Conservation (phyloP, 768 basidiomycete genomes). For the Lepiota venenata region DNA sequence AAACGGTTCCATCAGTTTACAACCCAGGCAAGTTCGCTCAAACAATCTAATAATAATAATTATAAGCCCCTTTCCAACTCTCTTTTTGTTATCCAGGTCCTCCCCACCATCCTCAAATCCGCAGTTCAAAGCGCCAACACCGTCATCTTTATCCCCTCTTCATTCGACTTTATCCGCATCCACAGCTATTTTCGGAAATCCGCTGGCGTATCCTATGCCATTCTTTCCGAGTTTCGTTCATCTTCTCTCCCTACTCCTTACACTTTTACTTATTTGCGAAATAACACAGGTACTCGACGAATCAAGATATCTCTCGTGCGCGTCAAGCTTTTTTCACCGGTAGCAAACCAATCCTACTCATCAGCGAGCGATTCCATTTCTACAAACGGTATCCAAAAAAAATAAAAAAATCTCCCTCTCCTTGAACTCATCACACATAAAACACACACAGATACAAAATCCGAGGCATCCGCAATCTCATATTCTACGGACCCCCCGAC, state of each 20-base stretch:
- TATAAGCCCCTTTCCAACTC: too few species aligned
- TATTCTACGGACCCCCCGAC: conserved; percentile 92
- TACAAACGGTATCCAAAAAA: conserved; percentile 93
- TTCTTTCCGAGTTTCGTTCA: conserved; percentile 94
- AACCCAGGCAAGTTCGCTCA: conserved; percentile 54
- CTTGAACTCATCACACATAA: not conserved
- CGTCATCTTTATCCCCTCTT: conserved; percentile 87
- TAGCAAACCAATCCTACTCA: conserved; percentile 79
- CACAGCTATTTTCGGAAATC: conserved; percentile 82
- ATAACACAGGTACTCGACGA: conserved; percentile 75
- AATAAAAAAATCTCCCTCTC: too few species aligned
- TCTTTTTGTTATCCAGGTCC: conserved; percentile 64
- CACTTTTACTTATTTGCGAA: too few species aligned
- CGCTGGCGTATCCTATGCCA: conserved; percentile 65
- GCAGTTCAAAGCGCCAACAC: conserved; percentile 92
- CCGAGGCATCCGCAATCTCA: conserved; percentile 85
- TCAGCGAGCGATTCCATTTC: conserved; percentile 99
- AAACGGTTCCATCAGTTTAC: conserved; percentile 87
- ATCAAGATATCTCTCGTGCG: conserved; percentile 91
- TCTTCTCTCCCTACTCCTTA: too few species aligned
- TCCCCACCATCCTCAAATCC: conserved; percentile 83
- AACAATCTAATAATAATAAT: too few species aligned
- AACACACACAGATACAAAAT: conserved; percentile 76
- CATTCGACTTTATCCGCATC: conserved; percentile 93
- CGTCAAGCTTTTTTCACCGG: conserved; percentile 91